Conservation (phyloP, 495 filamentous ascomycete species). For the Durotheca rogersii region DNA sequence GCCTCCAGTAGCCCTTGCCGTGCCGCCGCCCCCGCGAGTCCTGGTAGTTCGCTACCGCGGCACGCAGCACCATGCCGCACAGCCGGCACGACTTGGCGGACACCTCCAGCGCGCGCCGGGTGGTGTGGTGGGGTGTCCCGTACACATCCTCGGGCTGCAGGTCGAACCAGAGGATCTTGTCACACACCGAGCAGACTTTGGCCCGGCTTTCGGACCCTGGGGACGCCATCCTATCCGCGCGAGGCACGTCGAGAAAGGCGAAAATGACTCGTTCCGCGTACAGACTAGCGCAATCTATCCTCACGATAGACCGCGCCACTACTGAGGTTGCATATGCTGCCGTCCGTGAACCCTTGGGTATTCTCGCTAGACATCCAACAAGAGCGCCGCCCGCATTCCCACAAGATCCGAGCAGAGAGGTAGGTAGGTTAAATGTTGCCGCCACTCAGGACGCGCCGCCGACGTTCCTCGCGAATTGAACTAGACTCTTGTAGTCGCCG, state of each 20-base stretch:
- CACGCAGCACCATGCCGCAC: slow-evolving; percentile 9
- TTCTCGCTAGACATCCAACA: background rate
- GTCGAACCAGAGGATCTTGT: slow-evolving; percentile 13
- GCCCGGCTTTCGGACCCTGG: background rate
- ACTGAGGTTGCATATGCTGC: no score
- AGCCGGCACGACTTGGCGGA: slow-evolving; percentile 8
- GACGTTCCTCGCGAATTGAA: background rate
- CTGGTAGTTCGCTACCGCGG: slow-evolving; percentile 10
- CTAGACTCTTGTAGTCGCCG: background rate
- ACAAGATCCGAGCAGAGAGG: background rate
- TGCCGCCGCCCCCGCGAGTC: slow-evolving; percentile 3
- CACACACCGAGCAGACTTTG: slow-evolving; percentile 1
- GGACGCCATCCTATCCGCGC: slow-evolving; percentile 1
- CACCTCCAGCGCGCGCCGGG: slow-evolving; percentile 6
- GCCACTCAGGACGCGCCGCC: no score
- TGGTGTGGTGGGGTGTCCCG: slow-evolving; percentile 2
- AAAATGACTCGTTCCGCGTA: no score
- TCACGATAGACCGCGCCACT: background rate
- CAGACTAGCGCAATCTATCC: background rate
- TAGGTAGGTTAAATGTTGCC: background rate
- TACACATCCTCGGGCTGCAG: slow-evolving; percentile 13
- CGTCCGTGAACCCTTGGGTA: no score
- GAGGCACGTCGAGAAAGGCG: no score
- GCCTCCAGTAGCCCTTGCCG: slow-evolving; percentile 16
- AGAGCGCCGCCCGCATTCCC: background rate